A percentile compares a stretch with the other conserved stretches of the same genome.
These are phyloP conservation scores for Otatea glauca DNA, from an alignment of 176 grass and related monocot species.

Conservation along the genomic window DNA sequence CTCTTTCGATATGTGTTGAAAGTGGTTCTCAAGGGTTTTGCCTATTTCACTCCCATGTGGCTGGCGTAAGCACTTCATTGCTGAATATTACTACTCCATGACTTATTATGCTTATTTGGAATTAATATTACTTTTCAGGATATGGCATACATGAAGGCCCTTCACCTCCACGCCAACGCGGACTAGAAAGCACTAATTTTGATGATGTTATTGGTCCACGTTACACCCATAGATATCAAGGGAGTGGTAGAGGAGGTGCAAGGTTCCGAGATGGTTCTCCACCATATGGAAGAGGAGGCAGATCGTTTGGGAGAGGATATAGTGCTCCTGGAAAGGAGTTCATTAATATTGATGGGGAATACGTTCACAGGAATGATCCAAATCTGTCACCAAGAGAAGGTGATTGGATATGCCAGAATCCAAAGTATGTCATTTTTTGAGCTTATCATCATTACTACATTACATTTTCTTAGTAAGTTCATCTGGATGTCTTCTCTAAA, in stretches of 20 bases:
- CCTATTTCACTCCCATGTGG: slow-evolving; percentile 50
- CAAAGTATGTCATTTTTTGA: slow-evolving; percentile 53
- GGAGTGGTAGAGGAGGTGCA: slow-evolving; percentile 69
- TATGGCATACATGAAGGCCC: slow-evolving; percentile 64
- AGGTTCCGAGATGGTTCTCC: slow-evolving; percentile 73
- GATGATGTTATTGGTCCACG: slow-evolving; percentile 54
- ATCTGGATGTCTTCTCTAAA: slow-evolving; percentile 29
- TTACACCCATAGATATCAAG: slow-evolving; percentile 57
- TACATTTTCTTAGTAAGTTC: not conserved
- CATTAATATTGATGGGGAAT: slow-evolving; percentile 63
- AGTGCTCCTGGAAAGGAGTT: slow-evolving; percentile 55
- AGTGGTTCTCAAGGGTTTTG: slow-evolving; percentile 55
- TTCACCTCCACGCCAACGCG: slow-evolving; percentile 54
- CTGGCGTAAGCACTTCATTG: slow-evolving; percentile 58
- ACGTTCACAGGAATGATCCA: slow-evolving; percentile 95
- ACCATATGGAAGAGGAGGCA: slow-evolving; percentile 59
- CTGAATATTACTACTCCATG: slow-evolving; percentile 24
- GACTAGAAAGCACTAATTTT: slow-evolving; percentile 53
- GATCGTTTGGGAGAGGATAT: slow-evolving; percentile 65
- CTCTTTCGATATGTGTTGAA: slow-evolving; percentile 39
- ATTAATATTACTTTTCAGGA: slow-evolving; percentile 60
- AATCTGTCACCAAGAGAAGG: slow-evolving; percentile 96
- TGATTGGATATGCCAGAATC: slow-evolving; percentile 94
- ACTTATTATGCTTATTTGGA: slow-evolving; percentile 38
- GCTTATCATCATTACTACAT: not conserved